Percentiles rank a stretch among this genome's conserved stretches.
Conservation (phyloP, 495 filamentous ascomycete species). For the Cercophora newfieldiana region DNA sequence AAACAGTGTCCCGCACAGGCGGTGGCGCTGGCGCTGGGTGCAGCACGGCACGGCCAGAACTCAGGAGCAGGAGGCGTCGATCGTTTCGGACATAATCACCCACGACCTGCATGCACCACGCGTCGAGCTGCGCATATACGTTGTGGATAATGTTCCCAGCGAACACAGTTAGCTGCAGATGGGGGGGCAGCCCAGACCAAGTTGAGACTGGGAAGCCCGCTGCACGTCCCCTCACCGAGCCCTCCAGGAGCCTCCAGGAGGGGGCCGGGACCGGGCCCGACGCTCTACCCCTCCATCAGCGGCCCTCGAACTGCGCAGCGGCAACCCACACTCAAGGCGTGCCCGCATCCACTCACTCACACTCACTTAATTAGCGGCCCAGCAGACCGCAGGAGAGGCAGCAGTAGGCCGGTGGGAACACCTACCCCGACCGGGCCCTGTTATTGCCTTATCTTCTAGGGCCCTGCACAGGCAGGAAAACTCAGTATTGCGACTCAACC, state of each 20-base stretch:
- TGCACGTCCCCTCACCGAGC: slow-evolving; percentile 16
- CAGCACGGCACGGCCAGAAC: not conserved
- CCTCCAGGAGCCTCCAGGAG: not conserved
- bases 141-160: slow-evolving; percentile 8
- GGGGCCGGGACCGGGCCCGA: not conserved
- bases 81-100: slow-evolving; percentile 14
- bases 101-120: slow-evolving; percentile 13
- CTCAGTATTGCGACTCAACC: not conserved
- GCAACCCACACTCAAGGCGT: not conserved
- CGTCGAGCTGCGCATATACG: slow-evolving; percentile 1
- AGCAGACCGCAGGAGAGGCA: not conserved
- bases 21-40: not conserved
- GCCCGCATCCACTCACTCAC: not conserved
- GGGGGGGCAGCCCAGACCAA: slow-evolving; percentile 10
- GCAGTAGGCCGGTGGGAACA: not conserved
- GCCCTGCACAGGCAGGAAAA: not conserved
- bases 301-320: not conserved
- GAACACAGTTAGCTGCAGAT: slow-evolving; percentile 10
- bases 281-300: slow-evolving; percentile 3
- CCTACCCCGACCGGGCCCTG: not conserved
- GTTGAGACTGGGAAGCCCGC: slow-evolving; percentile 2
- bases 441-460: slow-evolving; percentile 6
- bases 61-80: slow-evolving; percentile 6
- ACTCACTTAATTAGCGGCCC: not conserved
- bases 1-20: not conserved